These are phyloP conservation scores for Paramecium tetraurelia DNA, from an alignment of 73 alveolate species.

Conservation along the genomic window DNA sequence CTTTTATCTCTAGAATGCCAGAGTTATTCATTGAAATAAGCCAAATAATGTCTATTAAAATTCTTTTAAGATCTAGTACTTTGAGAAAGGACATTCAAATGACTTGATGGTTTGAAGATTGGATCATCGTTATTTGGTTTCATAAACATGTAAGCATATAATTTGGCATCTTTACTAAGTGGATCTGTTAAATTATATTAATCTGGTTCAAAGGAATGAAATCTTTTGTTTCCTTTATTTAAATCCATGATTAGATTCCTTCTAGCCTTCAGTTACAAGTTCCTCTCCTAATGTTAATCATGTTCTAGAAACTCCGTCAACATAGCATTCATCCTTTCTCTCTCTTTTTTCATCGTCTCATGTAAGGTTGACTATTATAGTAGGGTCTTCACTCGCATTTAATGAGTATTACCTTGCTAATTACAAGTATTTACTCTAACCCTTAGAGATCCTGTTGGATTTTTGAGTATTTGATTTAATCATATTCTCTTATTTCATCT, in stretches of 20 bases:
- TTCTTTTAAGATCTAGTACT: not conserved
- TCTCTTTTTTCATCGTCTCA: not conserved
- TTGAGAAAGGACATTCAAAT: not conserved
- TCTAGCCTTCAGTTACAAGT: not conserved
- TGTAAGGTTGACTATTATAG: not conserved
- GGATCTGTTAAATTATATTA: not conserved
- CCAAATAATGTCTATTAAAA: not conserved
- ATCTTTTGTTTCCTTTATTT: not conserved
- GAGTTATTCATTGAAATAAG: not conserved
- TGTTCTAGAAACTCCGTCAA: not conserved
- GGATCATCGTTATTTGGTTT: not conserved
- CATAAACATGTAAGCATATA: constrained; percentile 15
- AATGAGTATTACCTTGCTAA: not conserved
- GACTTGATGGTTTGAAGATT: not conserved
- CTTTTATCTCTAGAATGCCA: not conserved
- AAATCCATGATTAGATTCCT: not conserved
- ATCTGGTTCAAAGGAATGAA: constrained; percentile 23
- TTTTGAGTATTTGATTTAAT: not conserved
- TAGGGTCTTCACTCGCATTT: not conserved
- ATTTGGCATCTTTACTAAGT: not conserved
- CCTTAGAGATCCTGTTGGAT: not conserved
- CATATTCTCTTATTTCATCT: constrained; percentile 37
- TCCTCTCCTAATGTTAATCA: not conserved
- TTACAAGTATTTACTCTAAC: not conserved
- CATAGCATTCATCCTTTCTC: not conserved